Conservation (phyloP, 306 rosid species). For the Sechiopsis laciniata region DNA sequence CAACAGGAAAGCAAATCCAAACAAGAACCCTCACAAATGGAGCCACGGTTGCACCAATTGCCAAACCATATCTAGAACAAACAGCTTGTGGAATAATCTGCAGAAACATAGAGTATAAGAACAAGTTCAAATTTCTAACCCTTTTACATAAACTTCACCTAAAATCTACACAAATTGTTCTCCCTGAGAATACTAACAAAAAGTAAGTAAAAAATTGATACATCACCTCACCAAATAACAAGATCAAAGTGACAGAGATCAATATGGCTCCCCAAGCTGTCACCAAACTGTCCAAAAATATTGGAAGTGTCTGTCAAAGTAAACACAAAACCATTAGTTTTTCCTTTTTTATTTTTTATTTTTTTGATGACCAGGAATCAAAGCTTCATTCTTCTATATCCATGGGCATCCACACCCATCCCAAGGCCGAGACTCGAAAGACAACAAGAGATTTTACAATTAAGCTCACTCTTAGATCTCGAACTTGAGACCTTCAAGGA, state of each 20-base stretch:
- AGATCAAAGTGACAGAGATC: conserved; percentile 64
- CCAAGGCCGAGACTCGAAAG: too few species aligned
- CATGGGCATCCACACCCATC: too few species aligned
- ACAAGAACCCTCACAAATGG: conserved; percentile 67
- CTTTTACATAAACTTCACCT: conserved; percentile 10
- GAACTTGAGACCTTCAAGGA: too few species aligned
- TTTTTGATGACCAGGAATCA: too few species aligned
- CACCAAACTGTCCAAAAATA: conserved; percentile 60
- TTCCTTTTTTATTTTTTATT: too few species aligned
- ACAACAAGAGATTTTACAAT: too few species aligned
- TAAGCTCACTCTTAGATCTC: too few species aligned
- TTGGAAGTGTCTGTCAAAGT: conserved; percentile 59
- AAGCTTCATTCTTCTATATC: too few species aligned
- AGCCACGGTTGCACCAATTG: conserved; percentile 64
- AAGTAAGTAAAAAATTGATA: not conserved
- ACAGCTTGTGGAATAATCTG: conserved; percentile 75
- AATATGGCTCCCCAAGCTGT: conserved; percentile 52
- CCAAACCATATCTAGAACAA: conserved; percentile 66
- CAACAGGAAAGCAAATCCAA: conserved; percentile 58
- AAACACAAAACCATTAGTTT: conserved; percentile 15
- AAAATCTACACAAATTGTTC: not conserved
- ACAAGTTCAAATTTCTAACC: not conserved
- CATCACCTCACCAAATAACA: conserved; percentile 66
- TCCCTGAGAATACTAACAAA: not conserved
- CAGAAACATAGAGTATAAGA: not conserved